Percentiles rank a stretch among this genome's conserved stretches.
Evolutionary conservation across 306 rosid genomes (phyloP).

Genomic region (Quercus parvula): DNA sequence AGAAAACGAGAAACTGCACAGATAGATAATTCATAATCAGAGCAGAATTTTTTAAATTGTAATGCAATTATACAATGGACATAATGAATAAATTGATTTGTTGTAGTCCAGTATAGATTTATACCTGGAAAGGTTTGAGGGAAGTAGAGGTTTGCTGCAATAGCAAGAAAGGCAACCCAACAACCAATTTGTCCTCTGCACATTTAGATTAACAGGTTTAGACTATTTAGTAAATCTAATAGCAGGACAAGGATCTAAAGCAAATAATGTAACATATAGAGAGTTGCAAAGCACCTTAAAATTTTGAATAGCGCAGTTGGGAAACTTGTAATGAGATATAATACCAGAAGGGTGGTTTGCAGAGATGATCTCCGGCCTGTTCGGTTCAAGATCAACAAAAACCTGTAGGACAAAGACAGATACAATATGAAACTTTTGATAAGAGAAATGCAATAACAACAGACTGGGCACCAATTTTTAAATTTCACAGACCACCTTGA

Average conservation of each 20-base stretch:
- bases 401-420: conserved; percentile 12
- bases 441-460: background rate
- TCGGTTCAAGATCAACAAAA: conserved; percentile 40
- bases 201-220: background rate
- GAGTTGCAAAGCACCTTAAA: conserved; percentile 28
- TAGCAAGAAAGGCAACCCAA: conserved; percentile 46
- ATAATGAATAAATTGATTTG: background rate
- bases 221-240: background rate
- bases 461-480: background rate
- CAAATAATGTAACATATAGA: background rate
- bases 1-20: conserved; percentile 44
- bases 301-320: conserved; percentile 39
- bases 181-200: conserved; percentile 45
- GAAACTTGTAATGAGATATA: conserved; percentile 34
- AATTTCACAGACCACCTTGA: background rate
- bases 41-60: background rate
- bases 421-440: background rate
- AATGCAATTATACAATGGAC: background rate
- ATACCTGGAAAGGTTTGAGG: conserved; percentile 41
- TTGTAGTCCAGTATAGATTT: background rate
- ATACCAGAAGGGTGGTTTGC: conserved; percentile 31
- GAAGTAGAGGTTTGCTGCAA: conserved; percentile 29
- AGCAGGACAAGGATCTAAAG: background rate
- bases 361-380: conserved; percentile 33
- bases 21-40: conserved; percentile 1